Evolutionary conservation across 176 grass and related monocot species (phyloP).

Genomic region (Zoysia japonica): DNA sequence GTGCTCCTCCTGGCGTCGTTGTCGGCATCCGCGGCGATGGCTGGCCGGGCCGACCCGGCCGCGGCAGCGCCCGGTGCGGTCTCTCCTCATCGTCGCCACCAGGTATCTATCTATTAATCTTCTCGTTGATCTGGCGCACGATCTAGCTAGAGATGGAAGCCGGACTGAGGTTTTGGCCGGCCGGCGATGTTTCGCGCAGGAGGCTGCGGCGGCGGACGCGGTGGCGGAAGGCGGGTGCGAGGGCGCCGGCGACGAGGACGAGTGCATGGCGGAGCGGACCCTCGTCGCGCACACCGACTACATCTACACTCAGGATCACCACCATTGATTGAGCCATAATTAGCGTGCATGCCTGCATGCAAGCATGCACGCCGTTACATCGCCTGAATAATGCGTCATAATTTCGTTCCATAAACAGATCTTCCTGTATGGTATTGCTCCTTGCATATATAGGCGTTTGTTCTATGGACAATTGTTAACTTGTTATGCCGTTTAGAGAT

Average conservation of each 20-base stretch:
- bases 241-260: slow-evolving; percentile 40
- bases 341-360: no score
- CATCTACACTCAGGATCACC: slow-evolving; percentile 81
- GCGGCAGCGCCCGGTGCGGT: background rate
- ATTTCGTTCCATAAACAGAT: background rate
- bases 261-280: slow-evolving; percentile 61
- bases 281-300: slow-evolving; percentile 76
- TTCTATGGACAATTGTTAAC: no score
- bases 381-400: background rate
- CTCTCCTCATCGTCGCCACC: background rate
- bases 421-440: no score
- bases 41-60: slow-evolving; percentile 10
- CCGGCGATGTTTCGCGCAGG: background rate
- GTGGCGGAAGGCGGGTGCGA: slow-evolving; percentile 36
- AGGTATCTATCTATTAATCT: background rate
- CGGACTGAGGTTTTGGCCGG: background rate
- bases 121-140: background rate
- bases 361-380: no score
- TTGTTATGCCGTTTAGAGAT: no score
- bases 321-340: slow-evolving; percentile 28
- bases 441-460: no score
- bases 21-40: slow-evolving; percentile 1
- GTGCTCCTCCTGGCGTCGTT: slow-evolving; percentile 41
- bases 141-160: background rate
- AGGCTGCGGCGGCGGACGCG: background rate